A percentile compares a stretch with the other conserved stretches of the same genome.
phyloP scores from a whole-genome alignment of 768 basidiomycete genomes.

The Russula lepida region DNA sequence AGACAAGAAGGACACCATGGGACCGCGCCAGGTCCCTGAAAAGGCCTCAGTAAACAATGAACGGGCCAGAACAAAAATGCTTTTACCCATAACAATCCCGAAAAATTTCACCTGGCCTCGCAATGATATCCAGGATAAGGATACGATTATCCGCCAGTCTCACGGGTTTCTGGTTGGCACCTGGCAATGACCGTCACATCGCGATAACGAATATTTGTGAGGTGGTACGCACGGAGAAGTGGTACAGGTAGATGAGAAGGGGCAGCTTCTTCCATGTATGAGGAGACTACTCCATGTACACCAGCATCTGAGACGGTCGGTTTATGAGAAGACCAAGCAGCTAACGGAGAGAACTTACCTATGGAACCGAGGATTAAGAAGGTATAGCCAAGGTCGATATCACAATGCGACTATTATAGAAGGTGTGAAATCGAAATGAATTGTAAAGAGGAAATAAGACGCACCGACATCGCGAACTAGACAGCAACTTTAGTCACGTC shows the following conservation, averaged over 20 bases:
- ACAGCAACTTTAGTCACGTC: neutral
- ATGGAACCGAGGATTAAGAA: slow-evolving; percentile 3
- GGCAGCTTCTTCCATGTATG: neutral
- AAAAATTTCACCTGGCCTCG: slow-evolving; percentile 9
- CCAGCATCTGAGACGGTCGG: neutral
- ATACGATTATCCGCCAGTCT: slow-evolving; percentile 4
- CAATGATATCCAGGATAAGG: slow-evolving; percentile 6
- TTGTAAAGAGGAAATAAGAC: neutral
- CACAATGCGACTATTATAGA: neutral
- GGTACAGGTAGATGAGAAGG: neutral
- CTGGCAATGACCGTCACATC: neutral
- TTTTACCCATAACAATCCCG: slow-evolving; percentile 14
- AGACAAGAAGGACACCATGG: slow-evolving; percentile 11
- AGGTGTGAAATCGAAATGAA: neutral
- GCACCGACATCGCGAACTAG: slow-evolving; percentile 4
- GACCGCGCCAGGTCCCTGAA: slow-evolving; percentile 12
- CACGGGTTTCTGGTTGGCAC: slow-evolving; percentile 11
- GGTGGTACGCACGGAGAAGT: slow-evolving; percentile 4
- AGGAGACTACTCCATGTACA: slow-evolving; percentile 1
- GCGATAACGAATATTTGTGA: too few species aligned
- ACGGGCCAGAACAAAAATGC: neutral
- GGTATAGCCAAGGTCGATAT: slow-evolving; percentile 9
- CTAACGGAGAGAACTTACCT: neutral
- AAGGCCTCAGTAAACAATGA: neutral
- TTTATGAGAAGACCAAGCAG: neutral